These are phyloP conservation scores for Luffa aegyptiaca DNA, from an alignment of 306 rosid genomes.

Conservation along the genomic window DNA sequence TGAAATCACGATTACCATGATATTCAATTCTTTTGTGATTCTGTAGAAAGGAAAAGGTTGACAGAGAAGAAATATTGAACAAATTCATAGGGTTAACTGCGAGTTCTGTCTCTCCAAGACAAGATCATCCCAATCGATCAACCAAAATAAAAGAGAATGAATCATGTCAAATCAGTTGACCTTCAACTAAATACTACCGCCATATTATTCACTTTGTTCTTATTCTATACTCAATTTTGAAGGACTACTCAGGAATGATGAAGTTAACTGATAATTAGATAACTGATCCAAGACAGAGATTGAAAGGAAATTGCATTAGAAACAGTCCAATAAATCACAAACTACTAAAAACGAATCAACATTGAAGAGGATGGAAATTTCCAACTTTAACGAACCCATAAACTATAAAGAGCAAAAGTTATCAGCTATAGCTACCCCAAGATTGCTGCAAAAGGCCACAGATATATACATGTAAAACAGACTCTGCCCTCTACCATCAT, in stretches of 20 bases:
- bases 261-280: background rate
- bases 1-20: background rate
- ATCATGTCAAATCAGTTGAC: background rate
- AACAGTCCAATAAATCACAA: background rate
- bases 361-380: background rate
- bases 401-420: background rate
- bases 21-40: background rate
- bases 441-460: slow-evolving; percentile 9
- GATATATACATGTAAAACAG: slow-evolving; percentile 8
- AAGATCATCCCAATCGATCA: background rate
- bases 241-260: background rate
- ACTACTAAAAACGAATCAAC: background rate
- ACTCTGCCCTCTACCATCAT: background rate
- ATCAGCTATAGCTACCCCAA: background rate
- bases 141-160: background rate
- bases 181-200: background rate
- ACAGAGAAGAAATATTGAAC: background rate
- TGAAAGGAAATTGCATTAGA: background rate
- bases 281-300: background rate
- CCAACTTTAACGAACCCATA: background rate
- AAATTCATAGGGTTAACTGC: background rate
- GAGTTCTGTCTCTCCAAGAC: background rate
- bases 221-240: background rate
- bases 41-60: background rate
- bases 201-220: background rate